Percentiles rank a stretch among this genome's conserved stretches.
Evolutionary conservation across 306 rosid species (phyloP).

Genomic region (Cucurbita argyrosperma): DNA sequence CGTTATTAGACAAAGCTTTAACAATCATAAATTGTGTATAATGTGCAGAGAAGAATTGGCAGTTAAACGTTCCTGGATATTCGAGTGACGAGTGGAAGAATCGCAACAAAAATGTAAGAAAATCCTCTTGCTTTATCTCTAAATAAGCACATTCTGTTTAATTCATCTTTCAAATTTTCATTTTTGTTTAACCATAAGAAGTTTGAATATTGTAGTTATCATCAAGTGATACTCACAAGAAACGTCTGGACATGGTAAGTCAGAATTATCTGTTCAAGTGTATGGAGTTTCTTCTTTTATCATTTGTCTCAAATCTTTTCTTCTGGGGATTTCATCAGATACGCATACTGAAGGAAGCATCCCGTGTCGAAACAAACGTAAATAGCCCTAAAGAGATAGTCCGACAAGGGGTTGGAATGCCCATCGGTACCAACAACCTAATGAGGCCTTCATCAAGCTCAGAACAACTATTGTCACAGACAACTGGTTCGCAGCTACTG

Average conservation of each 20-base stretch:
- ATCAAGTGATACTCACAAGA: conserved; percentile 57
- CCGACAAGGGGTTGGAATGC: conserved; percentile 53
- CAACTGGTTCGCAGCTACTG: conserved; percentile 33
- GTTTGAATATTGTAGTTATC: conserved; percentile 39
- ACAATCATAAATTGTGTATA: not conserved
- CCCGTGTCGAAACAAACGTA: conserved; percentile 30
- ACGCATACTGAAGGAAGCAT: conserved; percentile 55
- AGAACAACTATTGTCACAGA: conserved; percentile 42
- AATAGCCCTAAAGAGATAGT: conserved; percentile 49
- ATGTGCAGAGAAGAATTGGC: conserved; percentile 80
- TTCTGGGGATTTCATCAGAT: conserved; percentile 34
- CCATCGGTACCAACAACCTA: conserved; percentile 40
- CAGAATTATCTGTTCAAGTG: conserved; percentile 4
- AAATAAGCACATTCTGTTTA: not conserved
- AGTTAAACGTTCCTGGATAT: conserved; percentile 72
- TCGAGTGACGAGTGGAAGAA: conserved; percentile 70
- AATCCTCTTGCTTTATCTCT: not conserved
- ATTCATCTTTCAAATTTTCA: not conserved
- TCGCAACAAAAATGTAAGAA: conserved; percentile 57
- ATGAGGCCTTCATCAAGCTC: conserved; percentile 20
- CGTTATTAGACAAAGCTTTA: not conserved
- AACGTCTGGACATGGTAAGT: conserved; percentile 71
- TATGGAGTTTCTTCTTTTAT: conserved; percentile 6
- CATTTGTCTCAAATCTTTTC: not conserved
- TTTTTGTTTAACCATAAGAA: conserved; percentile 7